Evolutionary conservation across 1,284 basidiomycete genomes (phyloP).

Genomic region (Dichomitus squalens): DNA sequence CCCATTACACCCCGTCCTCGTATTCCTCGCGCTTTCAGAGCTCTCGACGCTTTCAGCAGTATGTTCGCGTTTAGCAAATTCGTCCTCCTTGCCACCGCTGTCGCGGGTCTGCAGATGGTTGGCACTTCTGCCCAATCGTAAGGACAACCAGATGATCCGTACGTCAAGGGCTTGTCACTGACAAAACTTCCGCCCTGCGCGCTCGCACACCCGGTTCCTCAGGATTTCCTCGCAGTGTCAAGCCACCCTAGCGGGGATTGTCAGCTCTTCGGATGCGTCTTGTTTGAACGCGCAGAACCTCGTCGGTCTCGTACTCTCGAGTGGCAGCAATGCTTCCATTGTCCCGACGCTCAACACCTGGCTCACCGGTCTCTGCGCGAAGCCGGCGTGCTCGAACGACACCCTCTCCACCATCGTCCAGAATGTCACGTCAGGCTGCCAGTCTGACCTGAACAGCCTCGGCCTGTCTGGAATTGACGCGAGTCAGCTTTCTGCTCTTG

Average conservation of each 20-base stretch:
- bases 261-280: conserved; percentile 44
- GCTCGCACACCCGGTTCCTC: not conserved
- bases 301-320: conserved; percentile 41
- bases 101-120: conserved; percentile 42
- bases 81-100: conserved; percentile 31
- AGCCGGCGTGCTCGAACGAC: conserved; percentile 56
- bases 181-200: not conserved
- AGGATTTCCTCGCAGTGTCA: conserved; percentile 45
- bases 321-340: conserved; percentile 41
- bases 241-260: conserved; percentile 37
- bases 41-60: not conserved
- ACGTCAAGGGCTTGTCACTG: conserved; percentile 1
- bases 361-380: conserved; percentile 57
- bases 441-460: conserved; percentile 44
- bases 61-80: conserved; percentile 30
- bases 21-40: conserved; percentile 2
- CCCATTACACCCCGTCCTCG: conserved; percentile 3
- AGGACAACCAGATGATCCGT: conserved; percentile 22
- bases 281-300: conserved; percentile 59
- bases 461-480: conserved; percentile 34
- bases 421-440: conserved; percentile 55
- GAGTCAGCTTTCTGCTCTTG: conserved; percentile 36
- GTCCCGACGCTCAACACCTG: conserved; percentile 56
- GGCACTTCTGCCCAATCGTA: conserved; percentile 46
- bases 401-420: conserved; percentile 50